Conservation (phyloP, 257 asterid genomes). For the Gentiana dahurica region DNA sequence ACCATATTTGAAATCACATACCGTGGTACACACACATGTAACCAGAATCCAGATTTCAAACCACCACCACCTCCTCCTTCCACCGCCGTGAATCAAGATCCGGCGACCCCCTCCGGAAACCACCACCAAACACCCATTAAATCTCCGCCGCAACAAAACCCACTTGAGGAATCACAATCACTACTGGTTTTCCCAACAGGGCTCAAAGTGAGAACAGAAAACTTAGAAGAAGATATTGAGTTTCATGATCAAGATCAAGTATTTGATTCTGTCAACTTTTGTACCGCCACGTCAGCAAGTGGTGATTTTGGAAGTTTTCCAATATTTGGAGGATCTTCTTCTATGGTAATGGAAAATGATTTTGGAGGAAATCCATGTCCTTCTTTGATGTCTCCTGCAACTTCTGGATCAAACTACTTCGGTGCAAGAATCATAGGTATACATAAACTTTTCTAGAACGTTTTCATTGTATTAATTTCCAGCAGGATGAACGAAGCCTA, state of each 20-base stretch:
- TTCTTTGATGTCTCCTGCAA: constrained; percentile 13
- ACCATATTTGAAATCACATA: constrained; percentile 28
- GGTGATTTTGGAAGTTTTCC: constrained; percentile 10
- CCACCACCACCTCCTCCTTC: constrained; percentile 6
- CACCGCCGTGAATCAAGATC: constrained; percentile 13
- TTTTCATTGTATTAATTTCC: background rate
- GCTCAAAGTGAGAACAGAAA: constrained; percentile 25
- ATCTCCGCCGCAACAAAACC: constrained; percentile 10
- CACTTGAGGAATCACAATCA: constrained; percentile 3
- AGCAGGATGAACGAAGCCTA: no score
- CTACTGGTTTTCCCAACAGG: constrained; percentile 29
- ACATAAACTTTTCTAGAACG: background rate
- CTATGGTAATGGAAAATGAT: constrained; percentile 1
- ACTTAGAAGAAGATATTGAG: constrained; percentile 14
- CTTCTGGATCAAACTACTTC: constrained; percentile 17
- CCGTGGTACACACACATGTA: constrained; percentile 36
- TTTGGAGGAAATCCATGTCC: constrained; percentile 11
- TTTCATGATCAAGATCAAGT: constrained; percentile 18
- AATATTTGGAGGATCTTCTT: constrained; percentile 1
- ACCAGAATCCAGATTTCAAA: constrained; percentile 10
- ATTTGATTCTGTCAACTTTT: constrained; percentile 2
- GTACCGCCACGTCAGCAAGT: constrained; percentile 12
- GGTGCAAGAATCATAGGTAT: no score
- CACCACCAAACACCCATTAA: constrained; percentile 9
- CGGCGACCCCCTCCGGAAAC: constrained; percentile 6